A percentile compares a stretch with the other conserved stretches of the same genome.
phyloP scores from a whole-genome alignment of 2,329 filamentous ascomycete genomes.

The Xylaria sp. region DNA sequence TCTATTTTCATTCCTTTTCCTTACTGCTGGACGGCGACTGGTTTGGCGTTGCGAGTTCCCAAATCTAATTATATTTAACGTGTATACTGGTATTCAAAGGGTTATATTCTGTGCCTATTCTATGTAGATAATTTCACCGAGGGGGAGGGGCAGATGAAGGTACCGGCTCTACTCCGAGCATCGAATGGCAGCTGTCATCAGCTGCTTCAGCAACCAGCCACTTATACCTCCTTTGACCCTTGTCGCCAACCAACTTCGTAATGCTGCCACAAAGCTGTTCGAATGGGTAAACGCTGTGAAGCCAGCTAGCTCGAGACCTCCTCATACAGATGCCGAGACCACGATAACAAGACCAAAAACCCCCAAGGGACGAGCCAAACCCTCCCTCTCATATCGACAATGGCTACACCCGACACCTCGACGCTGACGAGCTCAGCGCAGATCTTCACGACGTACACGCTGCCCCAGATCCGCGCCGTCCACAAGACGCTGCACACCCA shows the following conservation, averaged over 20 bases:
- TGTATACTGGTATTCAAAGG: too few species aligned
- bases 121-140: too few species aligned
- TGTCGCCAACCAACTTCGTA: neutral
- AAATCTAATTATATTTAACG: too few species aligned
- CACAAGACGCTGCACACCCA: constrained; percentile 69
- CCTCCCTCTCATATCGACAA: constrained; percentile 29
- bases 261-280: neutral
- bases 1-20: too few species aligned
- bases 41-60: too few species aligned
- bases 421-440: constrained; percentile 62
- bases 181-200: constrained; percentile 1
- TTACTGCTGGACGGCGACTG: too few species aligned
- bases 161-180: neutral
- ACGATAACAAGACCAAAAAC: constrained; percentile 17
- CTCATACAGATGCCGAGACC: constrained; percentile 14
- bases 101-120: too few species aligned
- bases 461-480: constrained; percentile 72
- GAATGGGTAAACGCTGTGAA: too few species aligned
- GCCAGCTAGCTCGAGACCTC: constrained; percentile 1
- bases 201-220: neutral
- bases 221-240: neutral
- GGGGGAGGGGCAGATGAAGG: too few species aligned
- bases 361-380: constrained; percentile 19
- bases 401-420: constrained; percentile 59
- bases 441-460: constrained; percentile 67